These are phyloP conservation scores for Epichloe glyceriae DNA, from an alignment of 2,329 filamentous ascomycete genomes.

Conservation along the genomic window DNA sequence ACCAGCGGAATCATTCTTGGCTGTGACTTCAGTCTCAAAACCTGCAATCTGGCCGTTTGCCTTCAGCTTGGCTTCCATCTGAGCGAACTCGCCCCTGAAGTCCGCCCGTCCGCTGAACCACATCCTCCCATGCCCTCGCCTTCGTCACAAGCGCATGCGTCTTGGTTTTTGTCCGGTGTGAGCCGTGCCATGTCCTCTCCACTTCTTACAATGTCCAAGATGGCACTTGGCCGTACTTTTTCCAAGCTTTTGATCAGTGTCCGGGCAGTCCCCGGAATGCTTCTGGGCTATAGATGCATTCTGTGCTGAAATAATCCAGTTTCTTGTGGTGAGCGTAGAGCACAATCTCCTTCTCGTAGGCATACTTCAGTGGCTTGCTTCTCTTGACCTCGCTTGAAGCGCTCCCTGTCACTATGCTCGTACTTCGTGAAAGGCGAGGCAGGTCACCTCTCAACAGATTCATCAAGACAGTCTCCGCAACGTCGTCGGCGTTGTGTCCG, in stretches of 20 bases:
- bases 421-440: conserved; percentile 74
- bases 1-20: conserved; percentile 9
- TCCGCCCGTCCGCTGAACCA: conserved; percentile 49
- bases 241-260: conserved; percentile 92
- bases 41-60: conserved; percentile 9
- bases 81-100: conserved; percentile 64
- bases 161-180: conserved; percentile 25
- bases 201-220: conserved; percentile 85
- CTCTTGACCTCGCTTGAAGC: conserved; percentile 78
- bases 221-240: conserved; percentile 82
- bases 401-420: conserved; percentile 74
- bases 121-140: conserved; percentile 49
- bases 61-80: conserved; percentile 50
- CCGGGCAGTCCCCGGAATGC: conserved; percentile 89
- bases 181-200: conserved; percentile 92
- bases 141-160: conserved; percentile 24
- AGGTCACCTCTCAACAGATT: conserved; percentile 86
- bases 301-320: conserved; percentile 94
- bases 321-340: conserved; percentile 95
- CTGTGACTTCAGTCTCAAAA: conserved; percentile 21
- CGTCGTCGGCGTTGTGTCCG: conserved; percentile 93
- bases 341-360: conserved; percentile 98
- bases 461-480: conserved; percentile 96
- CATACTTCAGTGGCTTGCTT: conserved; percentile 94
- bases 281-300: conserved; percentile 96